Evolutionary conservation across 2,329 filamentous ascomycete genomes (phyloP).

Genomic region (Cladosporium halotolerans): DNA sequence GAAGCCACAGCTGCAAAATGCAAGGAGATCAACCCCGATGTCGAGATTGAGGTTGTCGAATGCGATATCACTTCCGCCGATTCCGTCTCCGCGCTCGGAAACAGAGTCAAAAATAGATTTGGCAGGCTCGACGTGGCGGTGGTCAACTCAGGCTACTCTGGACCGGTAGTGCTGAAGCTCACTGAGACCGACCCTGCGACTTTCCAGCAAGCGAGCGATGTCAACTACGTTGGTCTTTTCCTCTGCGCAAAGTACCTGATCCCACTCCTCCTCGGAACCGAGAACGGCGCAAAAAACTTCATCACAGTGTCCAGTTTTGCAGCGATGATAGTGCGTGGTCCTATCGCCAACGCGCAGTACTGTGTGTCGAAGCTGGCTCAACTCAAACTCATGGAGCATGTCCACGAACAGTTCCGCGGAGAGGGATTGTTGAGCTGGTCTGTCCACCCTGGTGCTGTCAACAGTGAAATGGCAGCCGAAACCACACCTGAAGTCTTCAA

Average conservation of each 20-base stretch:
- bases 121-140: slow-evolving; percentile 23
- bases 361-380: slow-evolving; percentile 35
- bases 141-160: slow-evolving; percentile 23
- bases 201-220: slow-evolving; percentile 20
- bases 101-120: slow-evolving; percentile 13
- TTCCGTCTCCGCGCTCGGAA: slow-evolving; percentile 18
- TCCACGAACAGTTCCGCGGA: slow-evolving; percentile 31
- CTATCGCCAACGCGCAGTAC: slow-evolving; percentile 36
- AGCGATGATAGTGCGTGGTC: slow-evolving; percentile 30
- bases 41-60: slow-evolving; percentile 24
- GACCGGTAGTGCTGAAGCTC: slow-evolving; percentile 17
- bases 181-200: slow-evolving; percentile 19
- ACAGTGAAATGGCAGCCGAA: slow-evolving; percentile 31
- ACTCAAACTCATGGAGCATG: slow-evolving; percentile 33
- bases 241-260: slow-evolving; percentile 26
- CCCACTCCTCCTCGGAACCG: slow-evolving; percentile 16
- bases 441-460: slow-evolving; percentile 34
- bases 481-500: slow-evolving; percentile 29
- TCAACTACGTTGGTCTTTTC: slow-evolving; percentile 27
- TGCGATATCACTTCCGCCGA: slow-evolving; percentile 21
- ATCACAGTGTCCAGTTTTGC: slow-evolving; percentile 31
- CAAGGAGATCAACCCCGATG: slow-evolving; percentile 19
- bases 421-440: slow-evolving; percentile 27
- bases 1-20: slow-evolving; percentile 24
- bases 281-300: slow-evolving; percentile 25